Evolutionary conservation across 805 yeast species (phyloP).

Genomic region (Candida nitratophila): DNA sequence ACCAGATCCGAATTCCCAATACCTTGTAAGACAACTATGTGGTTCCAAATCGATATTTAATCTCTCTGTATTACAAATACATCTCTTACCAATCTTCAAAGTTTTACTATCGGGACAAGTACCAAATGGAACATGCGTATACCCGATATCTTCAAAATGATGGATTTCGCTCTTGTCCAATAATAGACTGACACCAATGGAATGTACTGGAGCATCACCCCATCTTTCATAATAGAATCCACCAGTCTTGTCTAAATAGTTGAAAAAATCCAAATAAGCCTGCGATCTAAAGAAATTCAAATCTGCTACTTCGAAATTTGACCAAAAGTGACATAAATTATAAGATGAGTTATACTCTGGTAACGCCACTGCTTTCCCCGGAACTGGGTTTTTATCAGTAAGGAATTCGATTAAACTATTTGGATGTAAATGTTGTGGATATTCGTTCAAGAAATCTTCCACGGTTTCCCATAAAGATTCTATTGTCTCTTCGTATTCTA

Average conservation of each 20-base stretch:
- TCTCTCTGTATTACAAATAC: slow-evolving; percentile 46
- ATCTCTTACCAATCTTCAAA: slow-evolving; percentile 46
- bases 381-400: slow-evolving; percentile 45
- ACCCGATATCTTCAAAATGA: slow-evolving; percentile 80
- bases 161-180: slow-evolving; percentile 55
- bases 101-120: slow-evolving; percentile 52
- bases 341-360: slow-evolving; percentile 47
- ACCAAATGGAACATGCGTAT: slow-evolving; percentile 62
- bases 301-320: slow-evolving; percentile 74
- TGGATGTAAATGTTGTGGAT: slow-evolving; percentile 58
- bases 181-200: slow-evolving; percentile 58
- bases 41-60: slow-evolving; percentile 32
- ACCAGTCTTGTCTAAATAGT: slow-evolving; percentile 56
- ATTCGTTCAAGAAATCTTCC: slow-evolving; percentile 50
- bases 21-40: slow-evolving; percentile 60
- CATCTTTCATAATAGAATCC: slow-evolving; percentile 85
- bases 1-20: slow-evolving; percentile 73
- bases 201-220: slow-evolving; percentile 95
- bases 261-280: slow-evolving; percentile 54
- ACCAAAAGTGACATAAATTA: slow-evolving; percentile 83
- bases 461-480: slow-evolving; percentile 77
- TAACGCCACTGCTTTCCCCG: slow-evolving; percentile 34
- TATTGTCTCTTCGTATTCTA: slow-evolving; percentile 80
- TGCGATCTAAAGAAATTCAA: slow-evolving; percentile 65
- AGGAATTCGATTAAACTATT: slow-evolving; percentile 54